A percentile compares a stretch with the other conserved stretches of the same genome.
Evolutionary conservation across 2,329 filamentous ascomycete genomes (phyloP).

Genomic region (Cadophora sp.): DNA sequence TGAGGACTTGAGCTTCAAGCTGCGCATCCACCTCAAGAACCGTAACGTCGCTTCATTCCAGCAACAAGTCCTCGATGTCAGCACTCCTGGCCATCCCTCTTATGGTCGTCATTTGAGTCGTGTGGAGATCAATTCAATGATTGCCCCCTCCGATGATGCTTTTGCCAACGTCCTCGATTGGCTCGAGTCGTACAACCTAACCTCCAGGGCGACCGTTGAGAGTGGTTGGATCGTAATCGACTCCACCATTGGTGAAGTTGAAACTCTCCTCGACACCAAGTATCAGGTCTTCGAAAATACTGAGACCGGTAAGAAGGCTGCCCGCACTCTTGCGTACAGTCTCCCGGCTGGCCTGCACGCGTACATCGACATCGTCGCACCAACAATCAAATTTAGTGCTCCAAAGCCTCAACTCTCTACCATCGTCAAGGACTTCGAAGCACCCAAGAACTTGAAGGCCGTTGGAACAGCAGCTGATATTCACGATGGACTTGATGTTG

Average conservation of each 20-base stretch:
- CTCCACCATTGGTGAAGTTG: conserved; percentile 37
- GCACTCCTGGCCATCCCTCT: conserved; percentile 52
- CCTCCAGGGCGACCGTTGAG: conserved; percentile 52
- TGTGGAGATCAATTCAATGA: conserved; percentile 51
- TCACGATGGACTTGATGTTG: conserved; percentile 30
- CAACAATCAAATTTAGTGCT: conserved; percentile 54
- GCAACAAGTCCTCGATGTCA: conserved; percentile 45
- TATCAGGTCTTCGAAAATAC: conserved; percentile 41
- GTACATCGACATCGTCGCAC: conserved; percentile 50
- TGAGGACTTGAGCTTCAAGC: conserved; percentile 22
- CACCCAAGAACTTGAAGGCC: neutral
- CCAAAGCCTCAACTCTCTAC: conserved; percentile 16
- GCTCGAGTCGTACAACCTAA: conserved; percentile 50
- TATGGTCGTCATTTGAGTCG: conserved; percentile 57
- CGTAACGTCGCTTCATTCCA: conserved; percentile 41
- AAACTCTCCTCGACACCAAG: conserved; percentile 40
- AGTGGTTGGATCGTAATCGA: conserved; percentile 56
- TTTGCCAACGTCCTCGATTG: conserved; percentile 49
- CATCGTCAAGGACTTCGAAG: conserved; percentile 11
- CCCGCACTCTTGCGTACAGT: conserved; percentile 55
- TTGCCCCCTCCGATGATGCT: conserved; percentile 49
- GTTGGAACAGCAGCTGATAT: neutral
- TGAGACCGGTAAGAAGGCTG: conserved; percentile 54
- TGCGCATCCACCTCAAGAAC: conserved; percentile 41
- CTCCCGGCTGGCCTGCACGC: conserved; percentile 45